Evolutionary conservation across 306 rosid genomes (phyloP).

Genomic region (Medicago lupulina): DNA sequence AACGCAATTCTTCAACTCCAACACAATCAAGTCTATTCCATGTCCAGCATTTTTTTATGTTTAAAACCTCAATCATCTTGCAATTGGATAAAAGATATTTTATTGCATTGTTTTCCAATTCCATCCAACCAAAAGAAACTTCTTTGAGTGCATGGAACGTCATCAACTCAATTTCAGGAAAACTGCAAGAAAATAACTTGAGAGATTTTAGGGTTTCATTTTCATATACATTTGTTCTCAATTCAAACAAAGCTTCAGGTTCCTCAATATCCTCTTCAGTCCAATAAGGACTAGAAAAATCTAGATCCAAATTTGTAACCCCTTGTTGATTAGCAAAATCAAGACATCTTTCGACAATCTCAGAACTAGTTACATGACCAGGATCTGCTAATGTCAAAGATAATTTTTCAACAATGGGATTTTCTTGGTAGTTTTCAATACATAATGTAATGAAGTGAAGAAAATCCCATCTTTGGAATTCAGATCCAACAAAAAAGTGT

Average conservation of each 20-base stretch:
- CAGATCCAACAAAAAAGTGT: background rate
- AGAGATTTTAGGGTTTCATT: background rate
- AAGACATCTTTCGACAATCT: background rate
- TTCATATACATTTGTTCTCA: background rate
- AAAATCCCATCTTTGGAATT: background rate
- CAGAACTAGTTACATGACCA: background rate
- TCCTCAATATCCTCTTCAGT: background rate
- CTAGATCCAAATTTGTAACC: slow-evolving; percentile 30
- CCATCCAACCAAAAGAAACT: slow-evolving; percentile 16
- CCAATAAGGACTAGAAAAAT: slow-evolving; percentile 30
- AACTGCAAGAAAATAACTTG: slow-evolving; percentile 21
- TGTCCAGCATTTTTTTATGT: slow-evolving; percentile 21
- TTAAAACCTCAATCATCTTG: slow-evolving; percentile 9
- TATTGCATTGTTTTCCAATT: background rate
- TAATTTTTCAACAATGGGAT: background rate
- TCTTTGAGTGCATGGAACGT: slow-evolving; percentile 2
- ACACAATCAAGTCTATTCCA: background rate
- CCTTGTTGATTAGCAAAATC: slow-evolving; percentile 6
- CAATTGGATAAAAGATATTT: background rate
- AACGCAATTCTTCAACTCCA: background rate
- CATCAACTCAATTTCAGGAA: background rate
- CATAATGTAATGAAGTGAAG: background rate
- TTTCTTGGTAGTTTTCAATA: background rate
- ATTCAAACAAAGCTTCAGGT: background rate
- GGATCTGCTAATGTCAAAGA: background rate